Conservation (phyloP, 73 alveolate species). For the Urostyla sp. region DNA sequence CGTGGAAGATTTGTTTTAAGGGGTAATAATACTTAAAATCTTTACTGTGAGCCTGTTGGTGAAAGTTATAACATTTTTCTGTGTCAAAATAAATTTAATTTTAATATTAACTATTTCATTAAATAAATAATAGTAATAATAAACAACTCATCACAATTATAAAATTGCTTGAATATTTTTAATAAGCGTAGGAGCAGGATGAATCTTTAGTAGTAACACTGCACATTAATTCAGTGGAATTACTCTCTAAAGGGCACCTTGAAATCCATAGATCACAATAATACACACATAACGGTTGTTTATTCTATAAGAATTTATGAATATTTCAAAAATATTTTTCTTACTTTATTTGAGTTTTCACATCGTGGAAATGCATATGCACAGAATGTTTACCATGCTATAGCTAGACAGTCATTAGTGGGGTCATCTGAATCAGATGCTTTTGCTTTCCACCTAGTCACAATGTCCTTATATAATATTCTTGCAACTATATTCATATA, state of each 20-base stretch:
- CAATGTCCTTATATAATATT: constrained; percentile 2
- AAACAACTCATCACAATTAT: background rate
- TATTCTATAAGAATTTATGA: background rate
- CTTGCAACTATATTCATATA: constrained; percentile 17
- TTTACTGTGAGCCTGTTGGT: too few relatives aligned
- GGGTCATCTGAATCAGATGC: constrained; percentile 28
- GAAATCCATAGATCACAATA: constrained; percentile 48
- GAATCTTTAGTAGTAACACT: constrained; percentile 1
- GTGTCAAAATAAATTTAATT: background rate
- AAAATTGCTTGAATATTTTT: background rate
- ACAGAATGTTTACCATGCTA: constrained; percentile 49
- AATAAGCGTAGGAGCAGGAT: constrained; percentile 56
- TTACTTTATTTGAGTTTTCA: constrained; percentile 6
- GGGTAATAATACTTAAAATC: too few relatives aligned
- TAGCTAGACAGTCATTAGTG: constrained; percentile 57
- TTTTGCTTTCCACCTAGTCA: constrained; percentile 35
- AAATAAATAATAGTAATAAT: background rate
- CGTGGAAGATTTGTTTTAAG: too few relatives aligned
- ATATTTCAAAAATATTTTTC: background rate
- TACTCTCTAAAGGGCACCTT: constrained; percentile 54
- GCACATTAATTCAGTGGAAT: constrained; percentile 16
- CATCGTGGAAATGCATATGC: constrained; percentile 50
- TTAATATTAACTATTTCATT: background rate
- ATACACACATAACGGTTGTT: constrained; percentile 38
- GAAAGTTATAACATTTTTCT: background rate